Conservation (phyloP, 345 rosid species). For the Reutealis trisperma region DNA sequence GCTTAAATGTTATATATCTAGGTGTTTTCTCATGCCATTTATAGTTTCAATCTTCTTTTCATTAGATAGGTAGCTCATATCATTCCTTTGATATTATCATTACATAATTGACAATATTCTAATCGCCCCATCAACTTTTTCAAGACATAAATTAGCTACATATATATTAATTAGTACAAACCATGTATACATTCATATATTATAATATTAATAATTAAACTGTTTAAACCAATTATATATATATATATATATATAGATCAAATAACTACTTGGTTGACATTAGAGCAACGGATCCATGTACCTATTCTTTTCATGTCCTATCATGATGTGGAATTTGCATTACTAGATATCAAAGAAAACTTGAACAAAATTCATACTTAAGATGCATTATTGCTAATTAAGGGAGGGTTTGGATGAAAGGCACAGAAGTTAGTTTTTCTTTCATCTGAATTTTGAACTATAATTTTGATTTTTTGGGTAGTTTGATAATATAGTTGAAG, state of each 20-base stretch:
- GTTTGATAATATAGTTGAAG: too few species aligned
- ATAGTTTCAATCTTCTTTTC: not conserved
- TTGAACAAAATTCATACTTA: not conserved
- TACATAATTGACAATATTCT: not conserved
- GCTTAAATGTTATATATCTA: too few species aligned
- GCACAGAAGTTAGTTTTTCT: too few species aligned
- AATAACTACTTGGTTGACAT: not conserved
- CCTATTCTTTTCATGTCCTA: conserved; percentile 5
- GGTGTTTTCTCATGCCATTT: too few species aligned
- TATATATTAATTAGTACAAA: too few species aligned
- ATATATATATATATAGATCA: not conserved
- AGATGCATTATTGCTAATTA: not conserved
- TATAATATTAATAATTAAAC: too few species aligned
- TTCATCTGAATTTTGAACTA: too few species aligned
- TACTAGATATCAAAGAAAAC: not conserved
- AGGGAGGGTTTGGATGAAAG: too few species aligned
- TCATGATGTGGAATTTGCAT: not conserved
- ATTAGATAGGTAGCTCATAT: not conserved
- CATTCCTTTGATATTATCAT: conserved; percentile 7
- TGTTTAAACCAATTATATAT: not conserved
- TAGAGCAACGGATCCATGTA: not conserved
- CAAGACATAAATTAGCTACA: not conserved
- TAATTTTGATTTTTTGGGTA: too few species aligned
- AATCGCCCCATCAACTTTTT: not conserved
- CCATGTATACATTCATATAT: too few species aligned